Base-by-base conservation (phyloP, 495 filamentous ascomycete species). In the Aspergillus cavernicola region DNA sequence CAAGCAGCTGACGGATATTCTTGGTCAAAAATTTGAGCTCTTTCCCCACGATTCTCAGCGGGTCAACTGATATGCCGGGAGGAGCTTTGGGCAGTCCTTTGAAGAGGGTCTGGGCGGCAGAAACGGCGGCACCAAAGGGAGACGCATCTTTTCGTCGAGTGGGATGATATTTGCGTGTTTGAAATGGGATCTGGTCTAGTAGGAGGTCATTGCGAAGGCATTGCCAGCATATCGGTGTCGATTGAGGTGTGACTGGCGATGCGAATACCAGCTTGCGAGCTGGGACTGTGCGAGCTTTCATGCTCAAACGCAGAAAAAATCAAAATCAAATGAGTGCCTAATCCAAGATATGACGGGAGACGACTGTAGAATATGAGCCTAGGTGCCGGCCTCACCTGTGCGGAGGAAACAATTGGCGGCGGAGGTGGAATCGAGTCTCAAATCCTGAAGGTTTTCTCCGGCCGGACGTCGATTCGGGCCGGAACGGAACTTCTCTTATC, bases 1-100 rank as follows among this genome's bases (percentile, higher is more conserved):
- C 92, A 18, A 97, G 74, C 23, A 97, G 76, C 64, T 91, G 85
- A 42, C 88, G 78, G 64, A 96, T 93, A 64, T 95, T 95, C 45
- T 88, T 88, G 15, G 83, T 95, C 66, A 96, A 70, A 61, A 92
- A 93, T 70, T 95, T 95, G 82, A 97, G 86, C 72, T 97, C 92
- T 71, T 95, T 95, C 44, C 87, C 91, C 18, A 97, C 88, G 29
- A 89, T 89, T 31, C 86, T 79, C 57, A 90, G 77, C 20, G 87
- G 87, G 63, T 90, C 87, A 56, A 89, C 81, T 26, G 81, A 82
- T 59, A 88, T 72, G 51, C 82, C 82, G 60, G 66, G 69, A 64
- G 61, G 76, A 58, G 66, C 79, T 72, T 68, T 85, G 60, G 68
- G 83, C 70, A 86, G 68, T 28, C 82, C 85, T 66, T 88, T 87